Base-by-base conservation (phyloP, 208 protist genomes). In the Leishmania major region DNA sequence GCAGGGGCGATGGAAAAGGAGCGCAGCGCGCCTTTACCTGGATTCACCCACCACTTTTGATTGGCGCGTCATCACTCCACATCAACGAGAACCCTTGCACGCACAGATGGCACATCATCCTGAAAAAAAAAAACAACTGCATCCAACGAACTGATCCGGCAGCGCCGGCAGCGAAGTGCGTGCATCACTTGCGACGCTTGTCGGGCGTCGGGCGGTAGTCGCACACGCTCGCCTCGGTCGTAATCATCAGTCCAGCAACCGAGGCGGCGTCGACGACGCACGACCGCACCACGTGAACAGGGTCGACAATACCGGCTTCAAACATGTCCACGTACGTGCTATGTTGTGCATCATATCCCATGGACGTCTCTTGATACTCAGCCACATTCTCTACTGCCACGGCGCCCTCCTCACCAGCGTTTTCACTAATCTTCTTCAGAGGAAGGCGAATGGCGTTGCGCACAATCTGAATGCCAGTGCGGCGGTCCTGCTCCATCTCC, bases 161-260 rank as follows among this genome's bases (percentile, higher is more conserved):
- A 47, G 22, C 19, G 19, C 37, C 19, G 66, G 37, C 40, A 67
- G 13, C 8, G 59, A 15, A 66, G 28, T 45, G 72, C 31, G 45
- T 11, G 40, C 4, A 40, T 74, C 57, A 73, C 82, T 82, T 86
- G 53, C 77, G 80, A 17, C 71, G 70, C 72, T 86, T 87, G 31
- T 85, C 78, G 6, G 80, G 79, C 0, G 73, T 70, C 1, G 83
- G 79, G 40, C 87, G 84, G 81, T 92, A 95, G 84, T 98, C 96
- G 83, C 94, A 97, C 4, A 99, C 94, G 83, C 98, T 98, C n/a
- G 95, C 97, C 89, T 99, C 99, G 25, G 99, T 99, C 7, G 99
- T 99, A 84, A 99, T 99, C 98, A 99, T 99, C 37, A 99, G 87
- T 0, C 98, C 98, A 8, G 99, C 98, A 3, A 99, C 98, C 31